These are phyloP conservation scores for Magnolia sinica DNA, from an alignment of 164 flowering plant genomes.

Conservation along the genomic window DNA sequence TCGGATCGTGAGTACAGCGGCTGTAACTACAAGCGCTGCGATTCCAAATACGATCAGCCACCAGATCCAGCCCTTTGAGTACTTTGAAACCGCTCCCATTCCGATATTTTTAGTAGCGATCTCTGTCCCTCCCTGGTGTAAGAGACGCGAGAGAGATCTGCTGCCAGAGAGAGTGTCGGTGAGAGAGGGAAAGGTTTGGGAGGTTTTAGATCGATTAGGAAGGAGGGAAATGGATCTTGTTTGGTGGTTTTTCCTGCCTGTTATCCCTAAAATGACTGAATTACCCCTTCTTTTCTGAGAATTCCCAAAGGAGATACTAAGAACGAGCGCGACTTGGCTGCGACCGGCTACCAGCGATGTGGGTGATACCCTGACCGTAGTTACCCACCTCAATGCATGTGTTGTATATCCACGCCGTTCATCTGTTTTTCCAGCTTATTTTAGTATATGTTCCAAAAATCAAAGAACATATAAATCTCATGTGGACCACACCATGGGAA, in stretches of 20 bases:
- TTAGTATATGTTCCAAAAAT: too few relatives aligned
- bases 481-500: too few relatives aligned
- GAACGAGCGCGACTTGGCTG: too few relatives aligned
- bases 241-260: not conserved
- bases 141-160: not conserved
- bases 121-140: not conserved
- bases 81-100: slow-evolving; percentile 49
- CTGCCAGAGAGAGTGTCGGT: not conserved
- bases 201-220: not conserved
- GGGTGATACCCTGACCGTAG: too few relatives aligned
- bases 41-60: slow-evolving; percentile 50
- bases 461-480: too few relatives aligned
- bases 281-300: not conserved
- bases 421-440: too few relatives aligned
- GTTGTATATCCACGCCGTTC: too few relatives aligned
- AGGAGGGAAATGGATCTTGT: not conserved
- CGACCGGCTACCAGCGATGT: too few relatives aligned
- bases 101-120: not conserved
- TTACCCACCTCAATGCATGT: too few relatives aligned
- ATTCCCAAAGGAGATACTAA: too few relatives aligned
- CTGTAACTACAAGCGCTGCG: slow-evolving; percentile 44
- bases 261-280: not conserved
- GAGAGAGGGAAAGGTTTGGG: not conserved
- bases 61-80: slow-evolving; percentile 49
- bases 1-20: slow-evolving; percentile 35